Percentiles rank a stretch among this genome's conserved stretches.
These are phyloP conservation scores for Phialophora macrospora DNA, from an alignment of 2,329 filamentous ascomycete species.

Conservation along the genomic window DNA sequence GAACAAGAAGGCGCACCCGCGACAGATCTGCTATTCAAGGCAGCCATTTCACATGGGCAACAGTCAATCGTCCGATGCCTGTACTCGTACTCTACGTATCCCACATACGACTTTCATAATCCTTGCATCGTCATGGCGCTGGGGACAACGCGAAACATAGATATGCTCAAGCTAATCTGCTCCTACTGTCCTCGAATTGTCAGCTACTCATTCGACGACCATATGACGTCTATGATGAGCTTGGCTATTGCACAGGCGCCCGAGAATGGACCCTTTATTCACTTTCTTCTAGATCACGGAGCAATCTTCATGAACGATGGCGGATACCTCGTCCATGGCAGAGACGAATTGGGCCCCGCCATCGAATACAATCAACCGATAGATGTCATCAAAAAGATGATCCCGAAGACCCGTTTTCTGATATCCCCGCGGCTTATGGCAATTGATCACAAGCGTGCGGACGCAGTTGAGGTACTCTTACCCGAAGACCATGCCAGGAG, in stretches of 20 bases:
- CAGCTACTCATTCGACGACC: constrained; percentile 8
- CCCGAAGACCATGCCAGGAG: too few relatives aligned
- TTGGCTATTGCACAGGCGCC: constrained; percentile 9
- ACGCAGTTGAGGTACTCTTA: too few relatives aligned
- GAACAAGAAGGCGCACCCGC: too few relatives aligned
- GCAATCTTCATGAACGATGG: neutral
- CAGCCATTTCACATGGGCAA: too few relatives aligned
- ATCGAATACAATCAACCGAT: too few relatives aligned
- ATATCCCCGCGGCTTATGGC: too few relatives aligned
- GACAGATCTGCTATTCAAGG: too few relatives aligned
- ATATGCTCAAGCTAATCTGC: constrained; percentile 21
- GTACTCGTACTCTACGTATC: constrained; percentile 17
- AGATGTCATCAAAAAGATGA: too few relatives aligned
- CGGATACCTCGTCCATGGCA: too few relatives aligned
- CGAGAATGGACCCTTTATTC: constrained; percentile 7
- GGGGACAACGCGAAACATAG: constrained; percentile 2
- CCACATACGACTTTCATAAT: constrained; percentile 6
- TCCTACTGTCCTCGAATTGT: constrained; percentile 13
- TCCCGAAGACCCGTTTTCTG: too few relatives aligned
- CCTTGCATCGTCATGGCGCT: neutral
- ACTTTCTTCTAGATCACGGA: constrained; percentile 18
- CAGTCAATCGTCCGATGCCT: neutral
- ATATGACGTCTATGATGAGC: constrained; percentile 10
- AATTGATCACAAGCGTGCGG: too few relatives aligned
- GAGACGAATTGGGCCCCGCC: too few relatives aligned